Evolutionary conservation across 805 yeast genomes (phyloP), one percentile per base, ranked within the genome.

Genomic region (Nakazawaea laoshanensis): DNA sequence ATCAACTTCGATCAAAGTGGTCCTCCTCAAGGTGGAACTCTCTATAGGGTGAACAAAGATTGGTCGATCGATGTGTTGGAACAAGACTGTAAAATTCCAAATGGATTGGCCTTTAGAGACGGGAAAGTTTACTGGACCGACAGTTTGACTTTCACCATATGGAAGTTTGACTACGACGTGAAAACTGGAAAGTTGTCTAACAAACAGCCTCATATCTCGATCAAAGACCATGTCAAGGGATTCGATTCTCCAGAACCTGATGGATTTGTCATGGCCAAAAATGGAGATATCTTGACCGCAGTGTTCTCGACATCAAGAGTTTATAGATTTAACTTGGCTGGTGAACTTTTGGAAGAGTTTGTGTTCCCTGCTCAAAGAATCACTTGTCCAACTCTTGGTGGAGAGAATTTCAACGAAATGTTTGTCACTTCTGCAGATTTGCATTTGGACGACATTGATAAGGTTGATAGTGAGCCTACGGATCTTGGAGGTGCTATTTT

Each of bases 381-480:
- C 32, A 68, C 84, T 4, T 82, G 94, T 42, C 77, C 78, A 25
- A 67, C 78, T 2, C 65, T 81, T 38, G 79, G 81, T n/a, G 94
- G 87, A 5, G 48, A 50, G 17, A 53, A 72, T 13, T 48, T 60
- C 35, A 69, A 74, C 46, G 78, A 74, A 32, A 42, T 86, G 35
- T 78, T 69, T 45, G 71, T 85, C 23, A 81, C 94, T 3, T 67
- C 78, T 13, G 95, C 80, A 2, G 72, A 74, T 42, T 48, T 59
- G 36, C 50, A 69, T 30, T 57, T 65, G 33, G 61, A 53, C 13
- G 54, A 55, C 5, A 44, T 44, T 16, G 50, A 47, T 5, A 54
- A 48, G 29, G 41, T 57, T 26, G 42, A 44, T 4, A 37, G 50
- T 15, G 51, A 42, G 25, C 37, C 37, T 19, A 50, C 47, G 4